These are phyloP conservation scores for Stephania yunnanensis DNA, from an alignment of 164 flowering plant genomes.

Conservation along the genomic window DNA sequence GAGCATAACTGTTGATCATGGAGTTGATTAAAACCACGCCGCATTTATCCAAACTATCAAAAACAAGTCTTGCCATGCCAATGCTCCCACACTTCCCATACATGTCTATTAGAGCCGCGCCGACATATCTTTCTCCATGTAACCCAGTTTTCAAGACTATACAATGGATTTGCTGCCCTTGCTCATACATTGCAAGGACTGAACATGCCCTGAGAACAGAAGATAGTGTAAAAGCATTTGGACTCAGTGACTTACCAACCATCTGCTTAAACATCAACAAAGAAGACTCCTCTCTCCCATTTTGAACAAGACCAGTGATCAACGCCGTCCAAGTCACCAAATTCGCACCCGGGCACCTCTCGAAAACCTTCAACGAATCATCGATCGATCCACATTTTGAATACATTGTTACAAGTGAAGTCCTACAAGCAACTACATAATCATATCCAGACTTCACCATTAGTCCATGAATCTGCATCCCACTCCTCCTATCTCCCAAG, in stretches of 20 bases:
- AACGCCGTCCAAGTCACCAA: slow-evolving; percentile 58
- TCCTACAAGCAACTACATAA: slow-evolving; percentile 34
- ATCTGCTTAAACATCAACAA: slow-evolving; percentile 34
- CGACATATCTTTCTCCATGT: slow-evolving; percentile 27
- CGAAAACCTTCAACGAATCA: slow-evolving; percentile 42
- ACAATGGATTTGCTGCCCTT: slow-evolving; percentile 43
- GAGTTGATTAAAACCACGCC: slow-evolving; percentile 37
- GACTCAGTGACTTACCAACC: slow-evolving; percentile 30
- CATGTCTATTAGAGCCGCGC: slow-evolving; percentile 37
- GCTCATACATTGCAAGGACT: slow-evolving; percentile 37
- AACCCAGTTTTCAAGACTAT: slow-evolving; percentile 28
- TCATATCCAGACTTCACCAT: slow-evolving; percentile 36
- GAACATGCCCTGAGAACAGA: slow-evolving; percentile 41
- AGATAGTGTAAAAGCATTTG: slow-evolving; percentile 51
- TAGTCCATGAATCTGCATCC: slow-evolving; percentile 45
- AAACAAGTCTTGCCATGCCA: slow-evolving; percentile 33
- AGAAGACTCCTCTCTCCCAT: slow-evolving; percentile 44
- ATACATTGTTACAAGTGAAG: slow-evolving; percentile 61
- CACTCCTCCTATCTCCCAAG: slow-evolving; percentile 27
- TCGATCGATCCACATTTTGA: slow-evolving; percentile 43
- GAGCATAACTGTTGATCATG: slow-evolving; percentile 44
- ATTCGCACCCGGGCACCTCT: slow-evolving; percentile 30
- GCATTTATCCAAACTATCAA: slow-evolving; percentile 26
- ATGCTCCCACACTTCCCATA: slow-evolving; percentile 46
- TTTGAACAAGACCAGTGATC: slow-evolving; percentile 45